These are phyloP conservation scores for Paradendryphiella salina DNA, from an alignment of 2,329 filamentous ascomycete species.

Conservation along the genomic window DNA sequence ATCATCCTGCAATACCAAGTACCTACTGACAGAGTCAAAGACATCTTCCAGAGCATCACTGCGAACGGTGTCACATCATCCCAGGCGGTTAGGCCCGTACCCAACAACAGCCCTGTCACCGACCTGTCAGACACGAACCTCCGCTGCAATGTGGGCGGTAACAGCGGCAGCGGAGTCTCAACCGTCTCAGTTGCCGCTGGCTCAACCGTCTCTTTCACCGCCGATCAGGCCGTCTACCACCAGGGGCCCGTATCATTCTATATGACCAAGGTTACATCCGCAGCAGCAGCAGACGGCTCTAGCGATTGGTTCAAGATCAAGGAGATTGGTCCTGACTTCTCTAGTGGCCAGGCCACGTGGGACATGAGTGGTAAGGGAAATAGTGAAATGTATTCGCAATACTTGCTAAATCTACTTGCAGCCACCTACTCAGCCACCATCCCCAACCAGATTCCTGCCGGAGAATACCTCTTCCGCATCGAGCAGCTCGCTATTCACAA, in stretches of 20 bases:
- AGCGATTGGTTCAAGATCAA: slow-evolving; percentile 48
- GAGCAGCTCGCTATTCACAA: slow-evolving; percentile 56
- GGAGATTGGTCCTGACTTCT: slow-evolving; percentile 46
- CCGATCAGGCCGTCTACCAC: slow-evolving; percentile 46
- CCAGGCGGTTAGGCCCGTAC: slow-evolving; percentile 45
- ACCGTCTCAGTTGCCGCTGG: slow-evolving; percentile 45
- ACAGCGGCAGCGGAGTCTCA: slow-evolving; percentile 32
- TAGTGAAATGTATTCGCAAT: not conserved
- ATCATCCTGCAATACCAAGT: not conserved
- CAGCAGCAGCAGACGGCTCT: slow-evolving; percentile 42
- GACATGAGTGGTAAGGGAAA: slow-evolving; percentile 35
- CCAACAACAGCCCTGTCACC: slow-evolving; percentile 47
- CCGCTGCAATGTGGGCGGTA: slow-evolving; percentile 45
- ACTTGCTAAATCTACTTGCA: slow-evolving; percentile 20
- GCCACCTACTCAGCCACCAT: slow-evolving; percentile 46
- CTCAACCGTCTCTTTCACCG: slow-evolving; percentile 41
- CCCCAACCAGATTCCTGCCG: slow-evolving; percentile 48
- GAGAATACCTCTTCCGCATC: slow-evolving; percentile 54
- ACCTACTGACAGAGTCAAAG: slow-evolving; percentile 22
- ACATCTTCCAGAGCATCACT: slow-evolving; percentile 47
- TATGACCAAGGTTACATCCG: slow-evolving; percentile 44
- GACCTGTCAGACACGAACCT: slow-evolving; percentile 37
- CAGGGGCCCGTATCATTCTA: slow-evolving; percentile 47
- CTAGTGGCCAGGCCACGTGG: slow-evolving; percentile 39
- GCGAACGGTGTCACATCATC: slow-evolving; percentile 44